Base-by-base conservation (phyloP, 352 stramenopile species). In the Globisporangium parvum region DNA sequence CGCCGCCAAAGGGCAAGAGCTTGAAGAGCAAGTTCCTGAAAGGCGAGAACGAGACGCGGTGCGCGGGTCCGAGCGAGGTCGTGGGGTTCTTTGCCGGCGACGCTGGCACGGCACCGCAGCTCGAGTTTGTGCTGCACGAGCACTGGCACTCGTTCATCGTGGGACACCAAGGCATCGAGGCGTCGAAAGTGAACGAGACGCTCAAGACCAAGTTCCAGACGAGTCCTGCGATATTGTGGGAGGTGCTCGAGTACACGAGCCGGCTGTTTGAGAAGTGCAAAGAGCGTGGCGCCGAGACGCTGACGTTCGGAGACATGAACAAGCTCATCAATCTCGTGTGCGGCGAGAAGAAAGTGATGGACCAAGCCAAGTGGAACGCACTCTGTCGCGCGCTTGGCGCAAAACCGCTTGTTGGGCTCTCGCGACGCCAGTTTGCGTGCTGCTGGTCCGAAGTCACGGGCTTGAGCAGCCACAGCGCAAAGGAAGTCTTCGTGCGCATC, bases 91-190 rank as follows among this genome's bases (percentile, higher is more conserved):
- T 70, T 14, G n/a, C 51, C 0, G 71, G 64, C 1, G 56, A 66
- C 50, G 46, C 26, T 8, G 12, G 12, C 6, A 65, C 47, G 6
- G 33, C 69, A 8, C 62, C 70, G 0, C 67, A 74, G 26, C 65
- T 84, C 48, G 58, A 71, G 45, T 65, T 86, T 47, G 65, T 73
- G 24, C 62, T 83, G 0, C 67, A 84, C 31, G 71, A 86, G 9
- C 68, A 84, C 35, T 84, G 73, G 75, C 66, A 82, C 21, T 81
- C 70, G 9, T 82, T 80, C 42, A 47, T 86, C n/a, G 65, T 73
- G 5, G 70, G 66, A 0, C 69, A 79, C 52, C 59, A 80, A 20
- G 71, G 60, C n/a, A 60, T 82, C n/a, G 70, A 79, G 11, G 55
- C 61, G 11, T 58, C 52, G 1, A 79, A 81, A 23, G 57, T 86